Evolutionary conservation across 2,329 filamentous ascomycete species (phyloP).

Genomic region (Talaromyces sp.): DNA sequence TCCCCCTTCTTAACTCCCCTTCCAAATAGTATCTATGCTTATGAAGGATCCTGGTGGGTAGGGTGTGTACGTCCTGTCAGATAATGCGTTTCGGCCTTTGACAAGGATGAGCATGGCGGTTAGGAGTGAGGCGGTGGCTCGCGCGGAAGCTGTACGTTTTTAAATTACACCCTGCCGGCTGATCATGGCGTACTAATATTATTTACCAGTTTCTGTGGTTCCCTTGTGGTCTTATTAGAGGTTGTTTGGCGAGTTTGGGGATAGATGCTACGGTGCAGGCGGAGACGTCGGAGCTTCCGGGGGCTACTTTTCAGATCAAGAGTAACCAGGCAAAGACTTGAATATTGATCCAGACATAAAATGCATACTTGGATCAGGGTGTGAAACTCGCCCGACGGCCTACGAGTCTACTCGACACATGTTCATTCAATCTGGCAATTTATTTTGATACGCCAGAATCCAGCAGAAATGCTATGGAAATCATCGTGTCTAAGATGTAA

Average conservation of each 20-base stretch:
- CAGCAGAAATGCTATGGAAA: conserved; percentile 10
- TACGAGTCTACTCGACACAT: conserved; percentile 18
- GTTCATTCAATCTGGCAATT: conserved; percentile 21
- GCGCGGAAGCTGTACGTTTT: conserved; percentile 67
- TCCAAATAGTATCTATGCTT: too few species aligned
- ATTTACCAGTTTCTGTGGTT: conserved; percentile 81
- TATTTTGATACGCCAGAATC: conserved; percentile 7
- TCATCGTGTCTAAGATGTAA: conserved; percentile 11
- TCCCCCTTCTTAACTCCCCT: background rate
- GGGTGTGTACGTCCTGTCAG: conserved; percentile 95
- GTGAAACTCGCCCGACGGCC: background rate
- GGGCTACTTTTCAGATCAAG: conserved; percentile 94
- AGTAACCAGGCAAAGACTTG: conserved; percentile 67
- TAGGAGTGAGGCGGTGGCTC: conserved; percentile 66
- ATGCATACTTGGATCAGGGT: background rate
- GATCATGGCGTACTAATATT: background rate
- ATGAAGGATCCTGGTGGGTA: conserved; percentile 31
- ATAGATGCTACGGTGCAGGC: conserved; percentile 89
- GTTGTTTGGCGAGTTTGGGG: conserved; percentile 86
- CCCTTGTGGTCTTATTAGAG: conserved; percentile 86
- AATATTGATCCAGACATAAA: conserved; percentile 21
- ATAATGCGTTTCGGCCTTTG: conserved; percentile 86
- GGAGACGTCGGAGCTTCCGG: conserved; percentile 80
- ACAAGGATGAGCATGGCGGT: conserved; percentile 82
- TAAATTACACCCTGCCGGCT: background rate